A percentile compares a stretch with the other conserved stretches of the same genome.
Evolutionary conservation across 73 alveolate genomes (phyloP).

Genomic region (Paramecium caudatum): DNA sequence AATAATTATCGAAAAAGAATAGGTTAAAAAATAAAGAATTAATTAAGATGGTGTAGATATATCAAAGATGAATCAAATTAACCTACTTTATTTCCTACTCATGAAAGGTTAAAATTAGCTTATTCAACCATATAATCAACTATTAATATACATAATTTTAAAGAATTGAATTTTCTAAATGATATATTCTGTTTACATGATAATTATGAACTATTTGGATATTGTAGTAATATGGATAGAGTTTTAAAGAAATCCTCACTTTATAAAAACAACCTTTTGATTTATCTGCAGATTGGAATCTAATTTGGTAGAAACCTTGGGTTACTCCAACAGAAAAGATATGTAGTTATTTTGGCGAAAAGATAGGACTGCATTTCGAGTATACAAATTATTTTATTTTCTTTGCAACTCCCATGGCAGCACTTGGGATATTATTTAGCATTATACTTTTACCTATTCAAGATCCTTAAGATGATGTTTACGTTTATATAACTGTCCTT

Average conservation of each 20-base stretch:
- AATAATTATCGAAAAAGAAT: too few species aligned
- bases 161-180: background rate
- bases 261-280: constrained; percentile 19
- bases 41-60: constrained; percentile 16
- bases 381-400: background rate
- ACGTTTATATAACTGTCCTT: background rate
- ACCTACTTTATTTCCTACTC: constrained; percentile 51
- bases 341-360: constrained; percentile 35
- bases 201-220: constrained; percentile 50
- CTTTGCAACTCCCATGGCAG: background rate
- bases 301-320: background rate
- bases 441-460: background rate
- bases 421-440: background rate
- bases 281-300: constrained; percentile 46
- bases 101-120: constrained; percentile 24
- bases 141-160: background rate
- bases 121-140: background rate
- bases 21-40: background rate
- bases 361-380: constrained; percentile 49
- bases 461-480: background rate
- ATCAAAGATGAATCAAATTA: constrained; percentile 5
- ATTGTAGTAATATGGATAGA: background rate
- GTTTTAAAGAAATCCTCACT: constrained; percentile 9
- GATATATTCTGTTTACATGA: constrained; percentile 31
- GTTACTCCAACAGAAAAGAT: background rate